Evolutionary conservation across 2,329 filamentous ascomycete genomes (phyloP).

Genomic region (Aspergillus clavatus): DNA sequence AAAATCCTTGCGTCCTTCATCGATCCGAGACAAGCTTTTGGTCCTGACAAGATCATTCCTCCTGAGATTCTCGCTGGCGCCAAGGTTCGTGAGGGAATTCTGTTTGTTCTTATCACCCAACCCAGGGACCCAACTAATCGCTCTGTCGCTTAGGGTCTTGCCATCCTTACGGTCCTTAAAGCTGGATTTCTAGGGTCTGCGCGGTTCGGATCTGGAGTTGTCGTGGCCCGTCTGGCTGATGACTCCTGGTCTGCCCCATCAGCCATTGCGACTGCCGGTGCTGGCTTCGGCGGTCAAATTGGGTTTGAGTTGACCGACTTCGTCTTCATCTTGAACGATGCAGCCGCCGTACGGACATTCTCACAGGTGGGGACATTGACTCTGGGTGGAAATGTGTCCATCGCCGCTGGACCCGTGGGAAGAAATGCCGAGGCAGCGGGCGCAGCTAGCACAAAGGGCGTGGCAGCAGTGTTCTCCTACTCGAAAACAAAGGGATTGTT

Average conservation of each 20-base stretch:
- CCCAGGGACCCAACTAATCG: slow-evolving; percentile 6
- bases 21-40: slow-evolving; percentile 87
- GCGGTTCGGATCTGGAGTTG: slow-evolving; percentile 47
- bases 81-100: slow-evolving; percentile 58
- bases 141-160: slow-evolving; percentile 40
- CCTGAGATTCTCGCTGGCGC: slow-evolving; percentile 83
- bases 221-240: slow-evolving; percentile 47
- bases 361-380: slow-evolving; percentile 88
- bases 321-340: slow-evolving; percentile 96
- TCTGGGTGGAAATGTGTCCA: slow-evolving; percentile 90
- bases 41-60: slow-evolving; percentile 95
- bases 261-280: slow-evolving; percentile 46
- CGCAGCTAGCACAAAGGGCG: slow-evolving; percentile 80
- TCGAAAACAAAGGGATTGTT: slow-evolving; percentile 97
- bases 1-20: slow-evolving; percentile 95
- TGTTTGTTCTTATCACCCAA: not conserved
- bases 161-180: slow-evolving; percentile 47
- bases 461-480: slow-evolving; percentile 93
- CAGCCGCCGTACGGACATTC: slow-evolving; percentile 84
- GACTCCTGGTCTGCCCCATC: slow-evolving; percentile 48
- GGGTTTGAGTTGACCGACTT: slow-evolving; percentile 59
- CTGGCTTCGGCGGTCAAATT: slow-evolving; percentile 48
- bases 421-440: slow-evolving; percentile 94
- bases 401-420: slow-evolving; percentile 89
- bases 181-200: slow-evolving; percentile 48